Evolutionary conservation across 1,284 basidiomycete species (phyloP), one percentile per base, ranked within the genome.

Genomic region (Somion occarium): DNA sequence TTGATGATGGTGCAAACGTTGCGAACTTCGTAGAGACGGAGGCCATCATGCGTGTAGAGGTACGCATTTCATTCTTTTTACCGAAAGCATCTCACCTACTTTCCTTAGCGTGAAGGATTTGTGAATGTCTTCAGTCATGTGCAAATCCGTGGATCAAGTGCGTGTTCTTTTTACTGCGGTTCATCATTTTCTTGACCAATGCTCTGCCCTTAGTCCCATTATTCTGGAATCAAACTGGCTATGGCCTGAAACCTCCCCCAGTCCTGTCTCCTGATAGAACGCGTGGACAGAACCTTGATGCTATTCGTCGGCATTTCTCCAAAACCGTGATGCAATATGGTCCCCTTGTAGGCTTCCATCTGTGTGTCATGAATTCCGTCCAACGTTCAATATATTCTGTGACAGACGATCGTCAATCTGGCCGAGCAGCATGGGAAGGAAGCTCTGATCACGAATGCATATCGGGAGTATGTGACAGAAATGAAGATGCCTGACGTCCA

Each of bases 21-120:
- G 90, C 92, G 3, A 96, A 95, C 68, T 95, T 93, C 65, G 93
- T 95, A 34, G 93, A 97, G 70, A 94, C 92, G 0, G 94, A 97
- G 71, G 89, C 92, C 24, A 83, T 97, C 53, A 81, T 92, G 69
- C 76, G 82, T 34, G 79, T 93, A 13, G 79, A 87, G 73, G 91
- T 90, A 55, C 53, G 75, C 67, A 12, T 12, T 12, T 13, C 46
- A 24, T 37, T 48, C 4, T 20, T 39, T 37, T 25, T 48, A 13
- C 22, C 41, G 2, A 48, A 9, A 5, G 48, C 18, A 56, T 38
- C 34, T 26, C 25, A 58, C 46, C 23, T 53, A 24, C 39, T 68
- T 25, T n/a, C 55, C 7, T 37, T 54, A 90, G 86, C 75, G 85
- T 5, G 85, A 90, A 59, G 81, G 76, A 11, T 78, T 78, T 50